These are phyloP conservation scores for Fusarium sulawesiense DNA, from an alignment of 2,329 filamentous ascomycete genomes.

Conservation along the genomic window DNA sequence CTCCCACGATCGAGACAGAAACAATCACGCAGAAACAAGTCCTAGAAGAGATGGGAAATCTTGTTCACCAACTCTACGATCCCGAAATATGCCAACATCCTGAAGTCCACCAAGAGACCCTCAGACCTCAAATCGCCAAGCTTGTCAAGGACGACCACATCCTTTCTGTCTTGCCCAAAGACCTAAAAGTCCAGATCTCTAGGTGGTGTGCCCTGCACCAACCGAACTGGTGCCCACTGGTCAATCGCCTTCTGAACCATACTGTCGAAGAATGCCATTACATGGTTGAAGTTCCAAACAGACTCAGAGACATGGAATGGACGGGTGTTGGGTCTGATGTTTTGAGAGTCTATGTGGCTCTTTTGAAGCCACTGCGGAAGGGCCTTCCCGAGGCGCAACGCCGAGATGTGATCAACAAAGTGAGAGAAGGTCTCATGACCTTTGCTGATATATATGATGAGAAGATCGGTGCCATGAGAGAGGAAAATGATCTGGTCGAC, in stretches of 20 bases:
- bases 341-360: background rate
- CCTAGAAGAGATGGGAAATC: accelerated
- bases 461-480: background rate
- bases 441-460: constrained; percentile 2
- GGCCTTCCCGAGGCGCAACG: background rate
- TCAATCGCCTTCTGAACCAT: background rate
- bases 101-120: background rate
- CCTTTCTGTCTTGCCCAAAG: background rate
- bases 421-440: background rate
- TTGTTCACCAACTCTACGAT: background rate
- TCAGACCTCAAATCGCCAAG: background rate
- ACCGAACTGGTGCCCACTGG: background rate
- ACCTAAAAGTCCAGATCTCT: background rate
- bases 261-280: background rate
- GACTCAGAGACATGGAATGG: background rate
- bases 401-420: background rate
- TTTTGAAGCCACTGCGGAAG: constrained; percentile 1
- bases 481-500: background rate
- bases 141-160: background rate
- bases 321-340: background rate
- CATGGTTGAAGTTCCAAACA: background rate
- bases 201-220: background rate
- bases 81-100: background rate
- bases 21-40: background rate
- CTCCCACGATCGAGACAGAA: background rate